Conservation (phyloP, 306 rosid species). For the Gastrolobium bilobum region DNA sequence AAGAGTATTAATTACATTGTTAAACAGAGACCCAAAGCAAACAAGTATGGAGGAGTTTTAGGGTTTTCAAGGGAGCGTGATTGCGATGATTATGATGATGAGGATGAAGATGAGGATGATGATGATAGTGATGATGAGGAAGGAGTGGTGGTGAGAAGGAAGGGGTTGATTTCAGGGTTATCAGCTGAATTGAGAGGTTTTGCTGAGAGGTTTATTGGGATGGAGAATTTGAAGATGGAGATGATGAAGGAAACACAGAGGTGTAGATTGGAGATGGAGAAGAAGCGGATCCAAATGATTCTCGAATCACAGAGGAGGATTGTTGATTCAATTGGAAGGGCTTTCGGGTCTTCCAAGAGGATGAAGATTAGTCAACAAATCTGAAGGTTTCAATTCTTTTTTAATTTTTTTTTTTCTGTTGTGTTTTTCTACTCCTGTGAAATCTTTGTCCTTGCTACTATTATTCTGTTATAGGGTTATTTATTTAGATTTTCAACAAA, state of each 20-base stretch:
- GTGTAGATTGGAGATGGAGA: conserved; percentile 88
- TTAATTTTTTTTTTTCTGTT: background rate
- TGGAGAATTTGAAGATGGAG: conserved; percentile 88
- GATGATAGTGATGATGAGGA: conserved; percentile 34
- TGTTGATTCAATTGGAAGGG: conserved; percentile 79
- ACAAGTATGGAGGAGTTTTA: conserved; percentile 26
- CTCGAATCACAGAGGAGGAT: conserved; percentile 67
- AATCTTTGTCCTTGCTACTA: conserved; percentile 9
- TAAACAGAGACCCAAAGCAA: conserved; percentile 41
- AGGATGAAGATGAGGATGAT: background rate
- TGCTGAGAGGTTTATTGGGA: conserved; percentile 63
- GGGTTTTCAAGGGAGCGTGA: conserved; percentile 30
- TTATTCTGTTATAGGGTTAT: background rate
- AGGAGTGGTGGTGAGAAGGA: conserved; percentile 19
- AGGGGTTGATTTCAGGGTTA: conserved; percentile 55
- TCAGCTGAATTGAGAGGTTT: conserved; percentile 73
- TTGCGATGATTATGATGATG: conserved; percentile 27
- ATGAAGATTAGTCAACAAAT: conserved; percentile 45
- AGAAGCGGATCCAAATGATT: conserved; percentile 72
- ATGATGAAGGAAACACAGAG: conserved; percentile 82
- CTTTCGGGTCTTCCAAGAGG: conserved; percentile 63
- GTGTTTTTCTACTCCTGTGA: background rate
- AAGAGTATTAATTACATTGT: conserved; percentile 64
- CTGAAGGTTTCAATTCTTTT: conserved; percentile 40
- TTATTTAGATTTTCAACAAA: background rate